A percentile compares a stretch with the other conserved stretches of the same genome.
These are phyloP conservation scores for Wickerhamiella slavikovae DNA, from an alignment of 805 yeast genomes.

Conservation along the genomic window DNA sequence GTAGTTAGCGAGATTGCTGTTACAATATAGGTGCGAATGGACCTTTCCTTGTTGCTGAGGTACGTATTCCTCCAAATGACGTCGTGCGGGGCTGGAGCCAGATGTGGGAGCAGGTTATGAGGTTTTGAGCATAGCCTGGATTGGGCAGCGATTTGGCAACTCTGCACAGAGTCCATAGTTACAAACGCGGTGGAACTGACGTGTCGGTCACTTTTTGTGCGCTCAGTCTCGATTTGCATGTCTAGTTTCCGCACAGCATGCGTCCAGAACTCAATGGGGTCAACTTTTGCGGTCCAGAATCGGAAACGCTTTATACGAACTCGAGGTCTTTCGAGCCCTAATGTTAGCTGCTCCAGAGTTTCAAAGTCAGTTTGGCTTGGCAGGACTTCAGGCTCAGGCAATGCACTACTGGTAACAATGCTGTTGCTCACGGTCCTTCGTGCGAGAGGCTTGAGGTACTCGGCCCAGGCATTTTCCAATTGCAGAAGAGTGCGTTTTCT, in stretches of 20 bases:
- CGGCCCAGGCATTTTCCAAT: constrained; percentile 56
- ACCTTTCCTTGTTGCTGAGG: constrained; percentile 51
- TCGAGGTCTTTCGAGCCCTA: constrained; percentile 38
- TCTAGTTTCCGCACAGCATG: constrained; percentile 50
- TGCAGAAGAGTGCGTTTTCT: constrained; percentile 32
- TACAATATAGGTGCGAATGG: constrained; percentile 40
- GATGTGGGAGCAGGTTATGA: constrained; percentile 53
- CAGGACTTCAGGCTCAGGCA: constrained; percentile 2
- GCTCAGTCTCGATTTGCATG: constrained; percentile 40
- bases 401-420: constrained; percentile 5
- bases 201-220: constrained; percentile 40
- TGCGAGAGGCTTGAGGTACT: constrained; percentile 36
- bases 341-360: constrained; percentile 1
- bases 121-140: constrained; percentile 84
- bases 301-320: constrained; percentile 42
- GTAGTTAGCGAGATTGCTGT: constrained; percentile 46
- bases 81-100: constrained; percentile 95
- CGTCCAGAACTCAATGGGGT: constrained; percentile 62
- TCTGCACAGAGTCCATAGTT: constrained; percentile 86
- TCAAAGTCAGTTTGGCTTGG: constrained; percentile 1
- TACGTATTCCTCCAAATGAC: constrained; percentile 84
- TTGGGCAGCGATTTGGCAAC: constrained; percentile 93
- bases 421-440: constrained; percentile 11
- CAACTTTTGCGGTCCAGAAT: constrained; percentile 45
- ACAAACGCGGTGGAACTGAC: constrained; percentile 85